These are phyloP conservation scores for Neofusicoccum umdonicola DNA, from an alignment of 2,329 filamentous ascomycete genomes.

Conservation along the genomic window DNA sequence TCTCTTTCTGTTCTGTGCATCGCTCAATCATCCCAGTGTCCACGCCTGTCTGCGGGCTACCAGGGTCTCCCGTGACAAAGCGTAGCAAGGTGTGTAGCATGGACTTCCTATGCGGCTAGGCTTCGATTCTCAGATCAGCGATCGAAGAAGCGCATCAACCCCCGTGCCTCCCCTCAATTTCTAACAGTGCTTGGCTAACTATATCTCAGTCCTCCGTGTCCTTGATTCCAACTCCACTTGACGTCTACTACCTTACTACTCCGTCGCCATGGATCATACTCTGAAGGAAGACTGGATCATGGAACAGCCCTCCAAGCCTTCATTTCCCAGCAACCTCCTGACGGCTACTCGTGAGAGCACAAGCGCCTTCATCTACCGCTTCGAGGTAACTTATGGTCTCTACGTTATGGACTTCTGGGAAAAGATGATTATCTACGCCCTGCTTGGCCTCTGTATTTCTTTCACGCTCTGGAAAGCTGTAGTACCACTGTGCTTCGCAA, in stretches of 20 bases:
- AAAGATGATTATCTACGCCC: slow-evolving; percentile 14
- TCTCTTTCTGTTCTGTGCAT: not conserved
- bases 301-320: not conserved
- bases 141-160: not conserved
- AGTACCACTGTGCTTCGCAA: not conserved
- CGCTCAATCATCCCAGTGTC: not conserved
- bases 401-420: slow-evolving; percentile 20
- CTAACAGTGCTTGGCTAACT: not conserved
- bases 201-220: not conserved
- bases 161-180: not conserved
- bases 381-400: slow-evolving; percentile 35
- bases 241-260: not conserved
- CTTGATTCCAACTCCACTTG: not conserved
- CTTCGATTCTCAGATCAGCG: not conserved
- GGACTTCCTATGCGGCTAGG: too few species aligned
- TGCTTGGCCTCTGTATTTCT: not conserved
- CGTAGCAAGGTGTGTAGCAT: not conserved
- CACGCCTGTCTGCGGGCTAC: too few species aligned
- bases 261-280: not conserved
- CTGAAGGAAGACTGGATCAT: not conserved
- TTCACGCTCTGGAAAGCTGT: slow-evolving; percentile 5
- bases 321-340: not conserved
- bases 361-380: slow-evolving; percentile 38
- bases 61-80: not conserved
- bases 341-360: not conserved